Base-by-base conservation (phyloP, 306 rosid genomes). In the Medicago arabica region DNA sequence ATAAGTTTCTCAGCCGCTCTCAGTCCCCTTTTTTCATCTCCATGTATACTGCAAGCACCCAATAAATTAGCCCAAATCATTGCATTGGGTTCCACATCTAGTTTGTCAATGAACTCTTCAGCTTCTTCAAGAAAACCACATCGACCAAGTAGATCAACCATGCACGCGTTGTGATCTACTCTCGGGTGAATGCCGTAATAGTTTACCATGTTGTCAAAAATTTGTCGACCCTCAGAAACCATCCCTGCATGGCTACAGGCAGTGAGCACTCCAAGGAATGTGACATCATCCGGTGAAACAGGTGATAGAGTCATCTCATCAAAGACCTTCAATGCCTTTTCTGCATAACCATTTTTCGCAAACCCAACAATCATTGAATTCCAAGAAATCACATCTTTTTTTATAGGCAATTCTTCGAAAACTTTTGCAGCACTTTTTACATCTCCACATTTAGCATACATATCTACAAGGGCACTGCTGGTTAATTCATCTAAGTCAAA, bases 391-490 rank as follows among this genome's bases (percentile, higher is more conserved):
- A 86, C 90, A 14, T 84, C 84, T 47, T 72, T 84, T 81, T 88
- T 92, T 59, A 44, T 18, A 23, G 69, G 23, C 90, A 88, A 68
- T 85, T 92, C 96, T 63, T 77, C 76, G 55, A 92, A 92, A 83
- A 88, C 96, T 75, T 76, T 83, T 34, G 74, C 75, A 58, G 90
- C 88, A 82, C 87, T 72, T 75, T 58, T 51, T 63, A 89, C 81
- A 58, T 90, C 95, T 2, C 96, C 98, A 28, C 93, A 89, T 85
- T 93, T 93, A 38, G 98, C 91, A 77, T 90, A 93, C 98, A 93
- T 93, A 85, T 93, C 96, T 72, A 90, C 82, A 6, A 93, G 88
- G 72, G 93, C 87, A 74, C 93, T 89, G 71, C 91, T 62, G 9
- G 87, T 90, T 63, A 87, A 72, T 82, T 93, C 95, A 69, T 93